Percentiles rank a stretch among this genome's conserved stretches.
Conservation (phyloP, 2,329 filamentous ascomycete genomes). For the Alternaria angustiovoidea region DNA sequence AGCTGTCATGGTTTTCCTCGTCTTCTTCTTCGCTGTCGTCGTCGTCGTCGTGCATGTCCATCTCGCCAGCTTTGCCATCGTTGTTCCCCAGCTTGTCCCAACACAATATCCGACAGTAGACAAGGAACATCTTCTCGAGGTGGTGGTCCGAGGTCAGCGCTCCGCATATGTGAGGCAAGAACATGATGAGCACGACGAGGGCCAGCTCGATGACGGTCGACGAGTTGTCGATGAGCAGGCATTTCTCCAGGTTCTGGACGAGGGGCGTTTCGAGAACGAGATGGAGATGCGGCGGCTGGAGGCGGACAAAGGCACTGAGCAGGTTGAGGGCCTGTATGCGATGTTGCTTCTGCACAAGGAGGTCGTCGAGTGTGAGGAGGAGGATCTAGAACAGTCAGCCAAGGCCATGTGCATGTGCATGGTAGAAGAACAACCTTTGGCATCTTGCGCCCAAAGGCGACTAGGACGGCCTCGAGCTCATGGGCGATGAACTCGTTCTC, state of each 20-base stretch:
- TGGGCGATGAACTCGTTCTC: slow-evolving; percentile 58
- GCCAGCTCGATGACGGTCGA: slow-evolving; percentile 79
- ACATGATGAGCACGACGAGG: slow-evolving; percentile 79
- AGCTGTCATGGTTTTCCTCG: slow-evolving; percentile 34
- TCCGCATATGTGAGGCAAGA: slow-evolving; percentile 80
- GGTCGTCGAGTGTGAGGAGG: slow-evolving; percentile 69
- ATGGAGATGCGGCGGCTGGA: slow-evolving; percentile 81
- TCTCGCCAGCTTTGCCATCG: slow-evolving; percentile 17
- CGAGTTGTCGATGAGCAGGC: slow-evolving; percentile 79
- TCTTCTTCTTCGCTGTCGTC: slow-evolving; percentile 53
- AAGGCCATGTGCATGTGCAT: neutral
- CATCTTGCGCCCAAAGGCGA: slow-evolving; percentile 69
- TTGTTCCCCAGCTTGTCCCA: slow-evolving; percentile 68
- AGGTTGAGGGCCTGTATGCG: slow-evolving; percentile 72
- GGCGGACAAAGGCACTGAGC: slow-evolving; percentile 75
- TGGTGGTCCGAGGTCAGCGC: slow-evolving; percentile 67
- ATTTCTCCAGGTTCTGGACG: slow-evolving; percentile 75
- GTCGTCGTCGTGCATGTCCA: slow-evolving; percentile 32
- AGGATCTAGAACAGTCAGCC: slow-evolving; percentile 62
- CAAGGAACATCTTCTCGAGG: slow-evolving; percentile 78
- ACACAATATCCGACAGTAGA: slow-evolving; percentile 81
- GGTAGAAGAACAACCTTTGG: slow-evolving; percentile 61
- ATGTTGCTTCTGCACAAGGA: slow-evolving; percentile 70
- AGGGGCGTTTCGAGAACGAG: slow-evolving; percentile 75
- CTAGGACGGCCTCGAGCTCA: slow-evolving; percentile 62